These are phyloP conservation scores for Incumbomyces lentus DNA, from an alignment of 2,329 filamentous ascomycete species.

Conservation along the genomic window DNA sequence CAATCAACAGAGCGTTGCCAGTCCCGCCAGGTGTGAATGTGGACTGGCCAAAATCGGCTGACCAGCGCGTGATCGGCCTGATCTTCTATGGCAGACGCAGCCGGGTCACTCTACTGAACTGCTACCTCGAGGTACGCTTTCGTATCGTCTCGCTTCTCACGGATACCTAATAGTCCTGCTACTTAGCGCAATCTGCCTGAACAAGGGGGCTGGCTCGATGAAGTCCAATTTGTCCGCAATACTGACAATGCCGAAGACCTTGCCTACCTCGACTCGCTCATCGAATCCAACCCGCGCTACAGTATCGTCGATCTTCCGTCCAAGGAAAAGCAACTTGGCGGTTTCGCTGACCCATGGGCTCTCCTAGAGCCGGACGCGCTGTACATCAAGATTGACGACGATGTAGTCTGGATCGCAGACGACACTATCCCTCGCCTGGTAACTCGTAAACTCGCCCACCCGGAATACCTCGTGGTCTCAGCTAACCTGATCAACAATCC, in stretches of 20 bases:
- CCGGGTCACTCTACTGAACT: constrained; percentile 38
- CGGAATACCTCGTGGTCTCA: constrained; percentile 42
- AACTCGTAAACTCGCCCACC: constrained; percentile 42
- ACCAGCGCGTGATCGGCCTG: constrained; percentile 30
- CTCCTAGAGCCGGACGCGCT: constrained; percentile 26
- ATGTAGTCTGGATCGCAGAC: constrained; percentile 35
- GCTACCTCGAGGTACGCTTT: constrained; percentile 32
- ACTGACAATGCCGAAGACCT: constrained; percentile 33
- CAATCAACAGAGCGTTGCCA: too few relatives aligned
- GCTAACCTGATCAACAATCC: constrained; percentile 50
- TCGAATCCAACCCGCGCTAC: constrained; percentile 30
- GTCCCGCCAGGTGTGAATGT: too few relatives aligned
- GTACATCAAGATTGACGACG: constrained; percentile 39
- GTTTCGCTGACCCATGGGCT: constrained; percentile 18
- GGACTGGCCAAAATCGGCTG: background rate
- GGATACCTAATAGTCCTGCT: too few relatives aligned
- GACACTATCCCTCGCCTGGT: constrained; percentile 44
- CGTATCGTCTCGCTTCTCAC: background rate
- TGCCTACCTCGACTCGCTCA: constrained; percentile 31
- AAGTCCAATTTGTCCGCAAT: constrained; percentile 37
- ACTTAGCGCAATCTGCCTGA: constrained; percentile 33
- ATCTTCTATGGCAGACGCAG: constrained; percentile 39
- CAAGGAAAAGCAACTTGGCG: constrained; percentile 25
- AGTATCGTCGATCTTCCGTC: constrained; percentile 26
- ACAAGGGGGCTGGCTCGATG: constrained; percentile 37